Evolutionary conservation across 306 rosid species (phyloP).

Genomic region (Oemleria cerasiformis): DNA sequence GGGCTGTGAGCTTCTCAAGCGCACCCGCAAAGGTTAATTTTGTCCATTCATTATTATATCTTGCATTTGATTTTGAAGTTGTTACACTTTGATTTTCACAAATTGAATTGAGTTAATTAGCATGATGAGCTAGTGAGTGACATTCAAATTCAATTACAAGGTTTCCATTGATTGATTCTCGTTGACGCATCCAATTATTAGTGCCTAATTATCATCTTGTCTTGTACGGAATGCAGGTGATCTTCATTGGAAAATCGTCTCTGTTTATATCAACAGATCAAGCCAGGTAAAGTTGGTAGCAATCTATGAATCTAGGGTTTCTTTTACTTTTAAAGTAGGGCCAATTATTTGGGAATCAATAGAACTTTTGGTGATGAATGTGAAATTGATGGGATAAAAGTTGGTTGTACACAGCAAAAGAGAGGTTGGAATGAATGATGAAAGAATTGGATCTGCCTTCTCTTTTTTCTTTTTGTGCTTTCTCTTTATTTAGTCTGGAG

Average conservation of each 20-base stretch:
- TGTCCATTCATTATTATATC: neutral
- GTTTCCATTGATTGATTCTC: neutral
- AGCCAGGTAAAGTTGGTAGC: conserved; percentile 57
- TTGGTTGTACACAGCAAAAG: conserved; percentile 18
- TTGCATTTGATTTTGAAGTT: neutral
- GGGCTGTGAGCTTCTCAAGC: conserved; percentile 87
- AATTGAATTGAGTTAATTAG: neutral
- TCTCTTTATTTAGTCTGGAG: conserved; percentile 26
- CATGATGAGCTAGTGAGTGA: neutral
- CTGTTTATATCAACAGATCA: conserved; percentile 69
- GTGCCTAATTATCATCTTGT: neutral
- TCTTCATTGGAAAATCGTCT: conserved; percentile 95
- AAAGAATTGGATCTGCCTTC: conserved; percentile 31
- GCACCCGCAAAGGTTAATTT: conserved; percentile 74
- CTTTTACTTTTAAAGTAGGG: neutral
- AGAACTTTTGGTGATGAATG: conserved; percentile 31
- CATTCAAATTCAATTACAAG: neutral
- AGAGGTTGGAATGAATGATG: conserved; percentile 32
- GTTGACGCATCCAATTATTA: neutral
- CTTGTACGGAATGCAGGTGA: conserved; percentile 55
- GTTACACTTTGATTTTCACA: neutral
- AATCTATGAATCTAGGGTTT: neutral
- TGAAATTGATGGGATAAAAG: conserved; percentile 39
- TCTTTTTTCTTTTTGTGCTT: conserved; percentile 30
- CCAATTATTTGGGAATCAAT: conserved; percentile 53